Conservation (phyloP, 2,329 filamentous ascomycete species). For the Penicillium griseofulvum region DNA sequence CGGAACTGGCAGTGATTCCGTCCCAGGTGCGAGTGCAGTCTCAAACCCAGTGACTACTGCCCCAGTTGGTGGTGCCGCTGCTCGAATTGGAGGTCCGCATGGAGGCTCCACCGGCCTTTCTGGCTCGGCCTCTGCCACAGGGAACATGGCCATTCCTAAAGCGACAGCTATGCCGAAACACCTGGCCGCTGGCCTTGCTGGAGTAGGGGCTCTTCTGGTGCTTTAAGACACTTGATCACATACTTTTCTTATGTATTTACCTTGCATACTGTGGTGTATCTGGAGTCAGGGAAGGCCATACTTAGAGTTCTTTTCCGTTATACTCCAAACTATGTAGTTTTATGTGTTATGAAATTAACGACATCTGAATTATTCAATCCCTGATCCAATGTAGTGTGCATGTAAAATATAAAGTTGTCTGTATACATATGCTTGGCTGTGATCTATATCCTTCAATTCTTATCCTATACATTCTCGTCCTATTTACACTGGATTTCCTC, state of each 20-base stretch:
- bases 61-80: conserved; percentile 44
- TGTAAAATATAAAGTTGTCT: background rate
- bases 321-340: background rate
- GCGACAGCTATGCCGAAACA: conserved; percentile 16
- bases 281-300: conserved; percentile 11
- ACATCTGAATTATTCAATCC: background rate
- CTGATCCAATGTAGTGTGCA: background rate
- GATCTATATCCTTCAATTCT: too few species aligned
- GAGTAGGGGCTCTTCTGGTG: conserved; percentile 23
- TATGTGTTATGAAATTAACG: conserved; percentile 9
- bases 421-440: background rate
- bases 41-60: conserved; percentile 51
- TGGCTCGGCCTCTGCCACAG: conserved; percentile 14
- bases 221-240: conserved; percentile 9
- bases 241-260: background rate
- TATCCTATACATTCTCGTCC: too few species aligned
- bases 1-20: conserved; percentile 45
- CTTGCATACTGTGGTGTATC: conserved; percentile 13
- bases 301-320: conserved; percentile 1
- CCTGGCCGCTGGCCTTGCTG: conserved; percentile 23
- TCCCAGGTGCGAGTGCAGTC: conserved; percentile 56
- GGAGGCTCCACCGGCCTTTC: conserved; percentile 12
- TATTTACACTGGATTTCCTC: too few species aligned
- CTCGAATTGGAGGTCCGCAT: conserved; percentile 37
- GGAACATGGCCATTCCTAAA: conserved; percentile 11